Evolutionary conservation across 768 basidiomycete genomes (phyloP).

Genomic region (Austroboletus festivus): DNA sequence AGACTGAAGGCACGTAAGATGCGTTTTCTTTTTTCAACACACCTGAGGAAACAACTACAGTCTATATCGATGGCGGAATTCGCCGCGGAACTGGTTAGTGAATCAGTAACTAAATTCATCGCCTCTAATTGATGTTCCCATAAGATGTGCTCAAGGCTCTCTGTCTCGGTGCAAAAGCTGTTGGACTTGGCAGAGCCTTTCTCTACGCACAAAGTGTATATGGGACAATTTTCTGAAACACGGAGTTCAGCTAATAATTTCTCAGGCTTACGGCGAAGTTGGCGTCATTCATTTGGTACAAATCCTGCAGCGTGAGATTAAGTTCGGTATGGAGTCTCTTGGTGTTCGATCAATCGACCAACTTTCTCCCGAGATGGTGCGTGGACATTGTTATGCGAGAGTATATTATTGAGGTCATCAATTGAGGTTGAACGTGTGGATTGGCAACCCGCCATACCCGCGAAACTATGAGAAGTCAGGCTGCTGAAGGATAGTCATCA

Average conservation of each 20-base stretch:
- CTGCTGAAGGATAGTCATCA: neutral
- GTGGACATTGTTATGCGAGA: slow-evolving; percentile 16
- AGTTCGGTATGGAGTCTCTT: slow-evolving; percentile 69
- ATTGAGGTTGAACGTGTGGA: slow-evolving; percentile 59
- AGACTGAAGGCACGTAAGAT: slow-evolving; percentile 54
- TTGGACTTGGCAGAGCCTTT: slow-evolving; percentile 84
- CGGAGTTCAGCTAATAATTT: slow-evolving; percentile 5
- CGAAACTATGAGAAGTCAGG: slow-evolving; percentile 23
- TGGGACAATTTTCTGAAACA: neutral
- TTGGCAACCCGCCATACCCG: slow-evolving; percentile 49
- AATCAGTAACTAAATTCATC: neutral
- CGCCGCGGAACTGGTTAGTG: slow-evolving; percentile 70
- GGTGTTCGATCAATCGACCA: slow-evolving; percentile 66
- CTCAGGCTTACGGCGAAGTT: slow-evolving; percentile 69
- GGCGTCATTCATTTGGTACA: slow-evolving; percentile 65
- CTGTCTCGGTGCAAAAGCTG: slow-evolving; percentile 83
- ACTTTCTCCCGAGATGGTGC: slow-evolving; percentile 72
- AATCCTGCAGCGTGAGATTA: slow-evolving; percentile 76
- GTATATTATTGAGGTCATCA: slow-evolving; percentile 1
- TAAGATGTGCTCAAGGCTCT: slow-evolving; percentile 85
- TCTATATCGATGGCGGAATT: slow-evolving; percentile 82
- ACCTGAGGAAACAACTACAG: slow-evolving; percentile 34
- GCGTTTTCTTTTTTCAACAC: neutral
- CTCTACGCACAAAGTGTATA: slow-evolving; percentile 81
- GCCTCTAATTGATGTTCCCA: neutral